Evolutionary conservation across 352 stramenopile species (phyloP).

Genomic region (Globisporangium heterothallicum): DNA sequence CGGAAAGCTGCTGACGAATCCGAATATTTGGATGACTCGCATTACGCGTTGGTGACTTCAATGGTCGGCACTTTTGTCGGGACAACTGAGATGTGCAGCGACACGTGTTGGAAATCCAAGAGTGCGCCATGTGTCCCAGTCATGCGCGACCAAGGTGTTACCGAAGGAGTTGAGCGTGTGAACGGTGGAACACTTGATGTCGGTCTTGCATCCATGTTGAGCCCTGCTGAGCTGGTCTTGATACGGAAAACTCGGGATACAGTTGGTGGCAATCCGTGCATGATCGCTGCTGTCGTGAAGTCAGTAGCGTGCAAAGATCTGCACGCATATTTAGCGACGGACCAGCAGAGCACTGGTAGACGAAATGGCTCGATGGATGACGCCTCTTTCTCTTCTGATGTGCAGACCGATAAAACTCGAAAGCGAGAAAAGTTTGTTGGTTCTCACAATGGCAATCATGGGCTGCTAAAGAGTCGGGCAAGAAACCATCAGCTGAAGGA

Average conservation of each 20-base stretch:
- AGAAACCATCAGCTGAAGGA: slow-evolving; percentile 63
- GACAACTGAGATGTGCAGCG: slow-evolving; percentile 27
- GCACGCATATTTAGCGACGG: slow-evolving; percentile 37
- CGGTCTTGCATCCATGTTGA: slow-evolving; percentile 15
- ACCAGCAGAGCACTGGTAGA: slow-evolving; percentile 25
- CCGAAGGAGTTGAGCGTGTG: not conserved
- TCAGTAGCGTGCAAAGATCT: slow-evolving; percentile 56
- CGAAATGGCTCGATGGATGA: slow-evolving; percentile 24
- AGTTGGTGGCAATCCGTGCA: slow-evolving; percentile 60
- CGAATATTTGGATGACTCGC: slow-evolving; percentile 63
- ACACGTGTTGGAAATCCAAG: slow-evolving; percentile 37
- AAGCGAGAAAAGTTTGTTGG: slow-evolving; percentile 33
- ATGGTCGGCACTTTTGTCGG: slow-evolving; percentile 39
- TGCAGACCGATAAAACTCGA: slow-evolving; percentile 27
- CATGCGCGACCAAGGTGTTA: not conserved
- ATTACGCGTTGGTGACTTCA: slow-evolving; percentile 31
- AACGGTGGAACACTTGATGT: slow-evolving; percentile 5
- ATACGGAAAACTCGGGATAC: slow-evolving; percentile 48
- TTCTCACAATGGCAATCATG: slow-evolving; percentile 39
- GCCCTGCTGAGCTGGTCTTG: slow-evolving; percentile 40
- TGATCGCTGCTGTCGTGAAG: slow-evolving; percentile 53
- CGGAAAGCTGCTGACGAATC: slow-evolving; percentile 37
- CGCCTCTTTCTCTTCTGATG: slow-evolving; percentile 34
- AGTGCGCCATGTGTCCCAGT: not conserved
- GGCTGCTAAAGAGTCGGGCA: slow-evolving; percentile 45